Conservation (phyloP, 805 yeast species). For the Cephaloascus fragrans region DNA sequence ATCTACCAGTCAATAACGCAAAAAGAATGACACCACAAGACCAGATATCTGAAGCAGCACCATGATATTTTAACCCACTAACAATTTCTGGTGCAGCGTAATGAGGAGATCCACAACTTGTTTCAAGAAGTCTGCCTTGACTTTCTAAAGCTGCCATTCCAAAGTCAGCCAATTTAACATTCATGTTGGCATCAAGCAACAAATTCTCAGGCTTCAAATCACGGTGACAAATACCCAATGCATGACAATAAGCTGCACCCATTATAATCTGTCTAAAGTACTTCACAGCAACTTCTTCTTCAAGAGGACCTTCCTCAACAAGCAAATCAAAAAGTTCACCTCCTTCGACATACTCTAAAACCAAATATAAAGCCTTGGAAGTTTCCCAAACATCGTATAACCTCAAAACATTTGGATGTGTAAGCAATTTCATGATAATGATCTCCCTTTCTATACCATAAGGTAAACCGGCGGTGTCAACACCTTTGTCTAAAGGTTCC, state of each 20-base stretch:
- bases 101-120: conserved; percentile 84
- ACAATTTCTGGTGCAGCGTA: conserved; percentile 87
- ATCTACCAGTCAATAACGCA: conserved; percentile 70
- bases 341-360: conserved; percentile 80
- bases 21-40: conserved; percentile 78
- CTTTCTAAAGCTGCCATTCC: conserved; percentile 86
- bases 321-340: conserved; percentile 75
- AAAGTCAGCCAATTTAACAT: conserved; percentile 75
- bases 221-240: conserved; percentile 71
- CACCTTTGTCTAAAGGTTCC: conserved; percentile 13
- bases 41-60: conserved; percentile 83
- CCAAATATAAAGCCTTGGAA: conserved; percentile 74
- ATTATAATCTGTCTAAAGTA: conserved; percentile 69
- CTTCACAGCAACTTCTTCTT: conserved; percentile 64
- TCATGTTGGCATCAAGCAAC: conserved; percentile 53
- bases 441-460: conserved; percentile 97
- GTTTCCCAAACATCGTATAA: conserved; percentile 98
- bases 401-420: conserved; percentile 89
- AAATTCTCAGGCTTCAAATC: conserved; percentile 79
- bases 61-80: conserved; percentile 68
- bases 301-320: conserved; percentile 60
- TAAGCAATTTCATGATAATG: conserved; percentile 89
- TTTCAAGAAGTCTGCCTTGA: conserved; percentile 59
- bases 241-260: conserved; percentile 77
- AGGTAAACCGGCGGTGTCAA: conserved; percentile 60